Conservation (phyloP, 163 green algal genomes). For the Chloroidium sp. region DNA sequence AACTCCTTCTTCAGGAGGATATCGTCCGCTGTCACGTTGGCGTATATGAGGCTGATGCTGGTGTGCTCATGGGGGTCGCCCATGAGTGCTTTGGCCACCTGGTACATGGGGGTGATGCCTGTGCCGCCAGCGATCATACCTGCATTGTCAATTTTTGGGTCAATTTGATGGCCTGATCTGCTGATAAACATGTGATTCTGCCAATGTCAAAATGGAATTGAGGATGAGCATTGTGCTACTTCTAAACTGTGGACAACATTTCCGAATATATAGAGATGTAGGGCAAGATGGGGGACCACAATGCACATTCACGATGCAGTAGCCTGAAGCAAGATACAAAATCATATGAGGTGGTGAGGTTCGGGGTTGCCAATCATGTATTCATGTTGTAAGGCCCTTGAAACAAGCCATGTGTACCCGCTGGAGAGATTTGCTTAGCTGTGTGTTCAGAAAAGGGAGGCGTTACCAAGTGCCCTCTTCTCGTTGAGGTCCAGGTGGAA, state of each 20-base stretch:
- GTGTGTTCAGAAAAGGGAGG: neutral
- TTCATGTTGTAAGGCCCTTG: no score
- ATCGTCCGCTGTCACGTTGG: slow-evolving; percentile 80
- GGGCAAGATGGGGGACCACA: no score
- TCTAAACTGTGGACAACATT: no score
- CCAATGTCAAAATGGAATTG: no score
- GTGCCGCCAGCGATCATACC: slow-evolving; percentile 88
- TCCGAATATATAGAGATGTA: no score
- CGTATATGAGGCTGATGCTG: slow-evolving; percentile 73
- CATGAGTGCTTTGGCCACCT: slow-evolving; percentile 76
- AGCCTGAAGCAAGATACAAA: no score
- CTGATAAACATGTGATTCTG: no score
- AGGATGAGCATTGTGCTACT: no score
- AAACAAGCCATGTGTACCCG: neutral
- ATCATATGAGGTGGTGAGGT: no score
- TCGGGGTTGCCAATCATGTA: no score
- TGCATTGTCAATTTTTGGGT: slow-evolving; percentile 1
- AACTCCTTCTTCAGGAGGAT: slow-evolving; percentile 81
- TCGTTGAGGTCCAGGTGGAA: slow-evolving; percentile 66
- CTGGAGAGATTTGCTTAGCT: neutral
- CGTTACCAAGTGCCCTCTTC: slow-evolving; percentile 49
- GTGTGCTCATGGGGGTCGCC: slow-evolving; percentile 62
- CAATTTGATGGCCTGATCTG: neutral
- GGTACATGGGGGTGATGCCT: slow-evolving; percentile 94
- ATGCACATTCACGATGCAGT: no score